Base-by-base conservation (phyloP, 2,329 filamentous ascomycete species). In the Exophiala aquamarina region DNA sequence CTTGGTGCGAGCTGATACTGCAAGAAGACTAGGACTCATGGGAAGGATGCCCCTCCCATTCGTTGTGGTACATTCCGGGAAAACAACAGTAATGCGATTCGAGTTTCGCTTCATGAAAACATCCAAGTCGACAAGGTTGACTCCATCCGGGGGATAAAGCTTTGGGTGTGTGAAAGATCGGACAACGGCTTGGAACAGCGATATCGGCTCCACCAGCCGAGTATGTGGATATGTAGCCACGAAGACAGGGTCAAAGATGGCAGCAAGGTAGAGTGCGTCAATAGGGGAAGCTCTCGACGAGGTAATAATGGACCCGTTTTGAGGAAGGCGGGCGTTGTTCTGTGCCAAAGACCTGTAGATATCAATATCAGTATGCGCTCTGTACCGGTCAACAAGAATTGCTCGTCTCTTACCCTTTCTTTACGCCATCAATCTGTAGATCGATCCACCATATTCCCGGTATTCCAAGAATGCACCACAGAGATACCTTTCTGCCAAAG, bases 391-490 rank as follows among this genome's bases (percentile, higher is more conserved):
- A 14, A 8, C n/a, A 3, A 14, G 11, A 29, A 5, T 46, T 33
- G 33, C 18, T 19, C 4, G 19, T 35, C 31, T 63, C 74, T 46
- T 67, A 91, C 71, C 93, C 93, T 71, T 90, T 88, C 70, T 89
- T 91, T 44, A 98, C 93, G 49, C 92, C 92, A 66, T 98, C 93
- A 57, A 98, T 89, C 68, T 96, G 92, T n/a, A 98, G 75, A 69
- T 98, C 93, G 47, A 96, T 85, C 92, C 92, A 97, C 90, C 91
- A 97, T 48, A 98, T 88, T 20, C 93, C 92, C 0, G 91, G 89
- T 49, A 95, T 86, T 29, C 83, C 86, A 59, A 98, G 80, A 56
- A 97, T 80, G 51, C 83, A 79, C 92, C 93, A 97, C 43, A 97
- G 72, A 39, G 89, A 82, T 10, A 87, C 82, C 70, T 97, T 97